Evolutionary conservation across 495 filamentous ascomycete species (phyloP).

Genomic region (Aspergillus hancockii): DNA sequence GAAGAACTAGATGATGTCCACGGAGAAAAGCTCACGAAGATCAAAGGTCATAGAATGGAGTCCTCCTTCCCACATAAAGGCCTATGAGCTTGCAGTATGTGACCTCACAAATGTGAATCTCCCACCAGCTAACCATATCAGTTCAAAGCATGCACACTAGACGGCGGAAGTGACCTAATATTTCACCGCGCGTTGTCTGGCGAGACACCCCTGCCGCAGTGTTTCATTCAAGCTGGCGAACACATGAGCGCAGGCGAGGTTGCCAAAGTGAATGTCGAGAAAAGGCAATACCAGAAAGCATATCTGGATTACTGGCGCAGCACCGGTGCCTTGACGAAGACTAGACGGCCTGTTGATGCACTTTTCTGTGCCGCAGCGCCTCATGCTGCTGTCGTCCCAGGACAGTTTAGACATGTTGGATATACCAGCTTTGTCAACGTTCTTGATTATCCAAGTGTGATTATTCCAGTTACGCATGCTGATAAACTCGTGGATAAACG

Average conservation of each 20-base stretch:
- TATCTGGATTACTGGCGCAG: conserved; percentile 73
- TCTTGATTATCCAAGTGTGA: conserved; percentile 59
- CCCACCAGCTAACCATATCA: conserved; percentile 3
- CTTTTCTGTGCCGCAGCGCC: conserved; percentile 49
- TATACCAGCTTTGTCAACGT: conserved; percentile 57
- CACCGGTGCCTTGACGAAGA: conserved; percentile 53
- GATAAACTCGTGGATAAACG: conserved; percentile 54
- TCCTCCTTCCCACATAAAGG: conserved; percentile 50
- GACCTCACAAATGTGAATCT: too few relatives aligned
- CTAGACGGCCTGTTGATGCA: conserved; percentile 58
- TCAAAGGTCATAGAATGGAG: conserved; percentile 56
- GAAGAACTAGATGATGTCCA: background rate
- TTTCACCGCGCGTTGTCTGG: conserved; percentile 55
- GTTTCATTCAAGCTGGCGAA: conserved; percentile 24
- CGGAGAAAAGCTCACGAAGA: background rate
- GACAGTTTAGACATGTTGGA: conserved; percentile 48
- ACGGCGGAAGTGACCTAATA: conserved; percentile 50
- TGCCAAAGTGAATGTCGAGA: conserved; percentile 55
- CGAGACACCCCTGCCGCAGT: conserved; percentile 47
- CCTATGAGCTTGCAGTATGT: conserved; percentile 34
- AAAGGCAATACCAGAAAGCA: conserved; percentile 59
- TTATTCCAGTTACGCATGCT: conserved; percentile 57
- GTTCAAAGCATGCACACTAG: conserved; percentile 40
- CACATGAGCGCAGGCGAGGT: conserved; percentile 48
- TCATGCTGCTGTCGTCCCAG: conserved; percentile 50